Percentiles rank a stretch among this genome's conserved stretches.
These are phyloP conservation scores for Sphaerobolus stellatus DNA, from an alignment of 1,284 basidiomycete species.

Conservation along the genomic window DNA sequence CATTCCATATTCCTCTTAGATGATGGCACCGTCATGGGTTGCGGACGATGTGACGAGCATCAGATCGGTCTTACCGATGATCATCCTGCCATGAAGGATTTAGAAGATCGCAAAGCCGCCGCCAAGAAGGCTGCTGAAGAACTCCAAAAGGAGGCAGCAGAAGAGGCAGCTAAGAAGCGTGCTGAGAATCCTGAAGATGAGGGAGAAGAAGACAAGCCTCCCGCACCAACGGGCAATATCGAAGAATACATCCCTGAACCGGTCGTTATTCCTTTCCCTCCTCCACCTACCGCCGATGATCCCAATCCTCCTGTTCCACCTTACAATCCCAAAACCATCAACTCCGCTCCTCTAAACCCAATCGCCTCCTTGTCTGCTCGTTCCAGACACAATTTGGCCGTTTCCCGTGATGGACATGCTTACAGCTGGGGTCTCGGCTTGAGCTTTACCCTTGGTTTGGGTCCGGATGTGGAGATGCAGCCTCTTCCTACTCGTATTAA, in stretches of 20 bases:
- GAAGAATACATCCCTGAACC: conserved; percentile 29
- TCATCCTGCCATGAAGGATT: conserved; percentile 41
- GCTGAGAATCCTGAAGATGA: conserved; percentile 19
- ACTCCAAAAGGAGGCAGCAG: conserved; percentile 15
- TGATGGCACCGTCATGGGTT: conserved; percentile 55
- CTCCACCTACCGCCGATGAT: conserved; percentile 38
- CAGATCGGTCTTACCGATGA: conserved; percentile 46
- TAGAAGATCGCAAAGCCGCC: conserved; percentile 1
- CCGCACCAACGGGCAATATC: conserved; percentile 22
- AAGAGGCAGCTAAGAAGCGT: conserved; percentile 10
- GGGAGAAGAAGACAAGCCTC: conserved; percentile 25
- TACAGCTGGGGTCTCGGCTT: conserved; percentile 57
- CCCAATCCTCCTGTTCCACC: conserved; percentile 38
- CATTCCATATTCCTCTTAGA: conserved; percentile 57
- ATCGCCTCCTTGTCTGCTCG: conserved; percentile 49
- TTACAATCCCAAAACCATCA: conserved; percentile 25
- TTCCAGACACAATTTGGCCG: conserved; percentile 52
- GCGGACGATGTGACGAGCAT: conserved; percentile 46
- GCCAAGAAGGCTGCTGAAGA: conserved; percentile 24
- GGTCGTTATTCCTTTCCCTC: conserved; percentile 47
- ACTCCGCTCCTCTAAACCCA: conserved; percentile 32
- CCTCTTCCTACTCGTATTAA: conserved; percentile 16
- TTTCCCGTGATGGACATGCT: conserved; percentile 47
- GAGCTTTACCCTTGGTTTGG: conserved; percentile 41
- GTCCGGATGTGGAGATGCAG: conserved; percentile 34